These are phyloP conservation scores for Chionographis japonica DNA, from an alignment of 106 monocot genomes.

Conservation along the genomic window DNA sequence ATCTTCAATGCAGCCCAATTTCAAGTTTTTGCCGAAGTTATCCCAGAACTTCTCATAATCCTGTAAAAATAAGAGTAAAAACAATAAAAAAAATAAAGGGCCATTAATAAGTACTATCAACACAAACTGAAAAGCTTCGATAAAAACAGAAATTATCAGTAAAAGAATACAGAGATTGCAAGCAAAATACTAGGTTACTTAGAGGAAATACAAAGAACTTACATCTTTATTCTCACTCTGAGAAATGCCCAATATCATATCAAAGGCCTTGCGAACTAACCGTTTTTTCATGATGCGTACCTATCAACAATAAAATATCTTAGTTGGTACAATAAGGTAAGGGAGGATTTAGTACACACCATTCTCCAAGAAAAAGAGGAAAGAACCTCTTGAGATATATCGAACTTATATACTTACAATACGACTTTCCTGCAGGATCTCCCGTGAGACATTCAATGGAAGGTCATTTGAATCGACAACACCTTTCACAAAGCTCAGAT, in stretches of 20 bases:
- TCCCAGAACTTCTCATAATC: slow-evolving; percentile 99
- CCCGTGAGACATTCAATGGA: slow-evolving; percentile 96
- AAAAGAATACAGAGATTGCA: too few relatives aligned
- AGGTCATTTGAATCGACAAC: slow-evolving; percentile 99
- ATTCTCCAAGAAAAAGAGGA: background rate
- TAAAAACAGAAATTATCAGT: background rate
- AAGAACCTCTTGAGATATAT: background rate
- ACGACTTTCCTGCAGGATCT: slow-evolving; percentile 99
- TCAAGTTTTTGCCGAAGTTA: slow-evolving; percentile 86
- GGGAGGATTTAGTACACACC: background rate
- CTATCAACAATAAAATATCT: slow-evolving; percentile 22
- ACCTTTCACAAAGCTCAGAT: slow-evolving; percentile 96
- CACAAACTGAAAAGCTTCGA: background rate
- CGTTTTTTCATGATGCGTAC: slow-evolving; percentile 97
- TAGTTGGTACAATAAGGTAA: background rate
- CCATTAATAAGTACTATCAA: background rate
- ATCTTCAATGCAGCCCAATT: slow-evolving; percentile 95
- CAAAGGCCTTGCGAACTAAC: slow-evolving; percentile 92
- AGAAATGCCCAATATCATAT: slow-evolving; percentile 96
- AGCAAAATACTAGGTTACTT: background rate
- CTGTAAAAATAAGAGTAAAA: slow-evolving; percentile 22
- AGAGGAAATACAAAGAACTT: slow-evolving; percentile 11
- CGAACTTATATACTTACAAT: slow-evolving; percentile 52
- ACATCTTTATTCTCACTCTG: slow-evolving; percentile 92
- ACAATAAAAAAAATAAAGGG: background rate